Evolutionary conservation across 768 basidiomycete genomes (phyloP).

Genomic region (Suillus discolor): DNA sequence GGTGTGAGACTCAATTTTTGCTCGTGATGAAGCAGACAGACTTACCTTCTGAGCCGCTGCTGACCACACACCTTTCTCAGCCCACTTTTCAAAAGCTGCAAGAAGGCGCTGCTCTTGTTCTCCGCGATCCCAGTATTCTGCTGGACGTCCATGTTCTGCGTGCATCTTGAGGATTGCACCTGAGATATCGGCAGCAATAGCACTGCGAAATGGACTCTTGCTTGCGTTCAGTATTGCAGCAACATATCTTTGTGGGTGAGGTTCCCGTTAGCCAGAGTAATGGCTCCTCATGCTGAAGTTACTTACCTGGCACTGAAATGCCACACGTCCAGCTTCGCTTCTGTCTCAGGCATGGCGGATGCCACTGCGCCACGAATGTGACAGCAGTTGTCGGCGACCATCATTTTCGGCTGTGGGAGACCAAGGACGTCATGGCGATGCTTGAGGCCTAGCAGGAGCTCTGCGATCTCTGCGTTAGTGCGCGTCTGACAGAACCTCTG

Average conservation of each 20-base stretch:
- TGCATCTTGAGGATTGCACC: conserved; percentile 14
- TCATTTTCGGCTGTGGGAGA: conserved; percentile 14
- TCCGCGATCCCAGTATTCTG: conserved; percentile 18
- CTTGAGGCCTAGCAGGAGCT: conserved; percentile 17
- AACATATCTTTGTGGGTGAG: conserved; percentile 14
- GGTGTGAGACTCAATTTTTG: background rate
- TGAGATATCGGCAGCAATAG: conserved; percentile 14
- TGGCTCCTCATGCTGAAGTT: background rate
- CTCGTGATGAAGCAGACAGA: background rate
- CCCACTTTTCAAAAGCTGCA: background rate
- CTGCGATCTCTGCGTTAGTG: conserved; percentile 17
- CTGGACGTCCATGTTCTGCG: conserved; percentile 8
- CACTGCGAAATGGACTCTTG: conserved; percentile 11
- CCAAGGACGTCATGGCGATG: conserved; percentile 10
- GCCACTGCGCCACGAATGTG: conserved; percentile 12
- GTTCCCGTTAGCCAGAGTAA: background rate
- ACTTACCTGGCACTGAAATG: conserved; percentile 23
- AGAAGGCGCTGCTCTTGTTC: conserved; percentile 22
- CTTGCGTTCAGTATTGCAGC: conserved; percentile 14
- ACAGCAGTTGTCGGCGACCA: conserved; percentile 26
- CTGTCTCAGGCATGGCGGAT: conserved; percentile 9
- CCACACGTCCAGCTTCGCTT: conserved; percentile 19
- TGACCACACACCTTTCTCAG: background rate
- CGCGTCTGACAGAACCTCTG: conserved; percentile 24
- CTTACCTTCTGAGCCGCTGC: background rate